Conservation (phyloP, 805 yeast genomes). For the Yarrowia bubula region DNA sequence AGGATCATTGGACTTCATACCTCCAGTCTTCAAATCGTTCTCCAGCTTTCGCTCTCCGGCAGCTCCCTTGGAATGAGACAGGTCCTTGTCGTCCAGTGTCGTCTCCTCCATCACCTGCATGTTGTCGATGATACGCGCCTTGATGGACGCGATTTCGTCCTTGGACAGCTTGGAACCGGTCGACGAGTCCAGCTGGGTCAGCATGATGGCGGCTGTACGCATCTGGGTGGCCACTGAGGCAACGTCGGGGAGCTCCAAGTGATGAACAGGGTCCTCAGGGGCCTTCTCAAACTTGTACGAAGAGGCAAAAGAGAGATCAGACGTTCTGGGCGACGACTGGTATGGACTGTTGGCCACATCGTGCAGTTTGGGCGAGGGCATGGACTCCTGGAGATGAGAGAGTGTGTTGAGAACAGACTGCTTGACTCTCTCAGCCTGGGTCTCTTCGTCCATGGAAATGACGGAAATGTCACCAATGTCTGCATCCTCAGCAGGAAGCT, state of each 20-base stretch:
- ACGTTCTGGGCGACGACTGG: conserved; percentile 37
- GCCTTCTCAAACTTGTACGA: conserved; percentile 37
- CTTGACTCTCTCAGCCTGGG: conserved; percentile 14
- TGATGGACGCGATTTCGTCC: conserved; percentile 62
- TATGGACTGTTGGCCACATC: conserved; percentile 8
- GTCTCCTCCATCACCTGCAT: conserved; percentile 77
- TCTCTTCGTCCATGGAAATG: conserved; percentile 27
- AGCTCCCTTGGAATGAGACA: conserved; percentile 50
- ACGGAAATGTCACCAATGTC: conserved; percentile 76
- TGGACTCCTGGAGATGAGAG: neutral
- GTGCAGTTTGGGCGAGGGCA: conserved; percentile 18
- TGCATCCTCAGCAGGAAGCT: conserved; percentile 46
- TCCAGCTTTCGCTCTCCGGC: conserved; percentile 91
- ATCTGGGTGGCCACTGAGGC: conserved; percentile 80
- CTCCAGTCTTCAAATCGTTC: conserved; percentile 86
- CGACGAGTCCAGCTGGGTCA: conserved; percentile 77
- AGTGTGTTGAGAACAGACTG: conserved; percentile 8
- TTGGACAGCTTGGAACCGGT: conserved; percentile 43
- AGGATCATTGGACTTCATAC: conserved; percentile 44
- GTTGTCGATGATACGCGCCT: conserved; percentile 64
- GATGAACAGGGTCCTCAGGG: conserved; percentile 27
- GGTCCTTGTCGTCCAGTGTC: conserved; percentile 48
- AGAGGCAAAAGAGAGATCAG: conserved; percentile 38
- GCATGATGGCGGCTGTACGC: conserved; percentile 95
- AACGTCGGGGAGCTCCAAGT: conserved; percentile 36